phyloP scores from a whole-genome alignment of 768 basidiomycete genomes.

The Agrocybe chaxingu region DNA sequence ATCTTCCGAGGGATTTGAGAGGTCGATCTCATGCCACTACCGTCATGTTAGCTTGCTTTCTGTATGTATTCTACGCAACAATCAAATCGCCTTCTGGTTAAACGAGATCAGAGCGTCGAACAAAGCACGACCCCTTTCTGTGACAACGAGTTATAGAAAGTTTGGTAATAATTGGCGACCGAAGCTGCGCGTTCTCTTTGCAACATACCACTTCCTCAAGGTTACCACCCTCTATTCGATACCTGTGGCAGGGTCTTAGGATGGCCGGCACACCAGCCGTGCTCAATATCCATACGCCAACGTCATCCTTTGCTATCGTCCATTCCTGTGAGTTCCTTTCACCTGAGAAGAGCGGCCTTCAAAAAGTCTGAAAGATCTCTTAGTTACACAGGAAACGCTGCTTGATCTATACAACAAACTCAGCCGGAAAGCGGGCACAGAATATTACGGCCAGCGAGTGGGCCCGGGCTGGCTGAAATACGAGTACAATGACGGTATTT shows the following conservation, averaged over 20 bases:
- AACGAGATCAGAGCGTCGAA: not conserved
- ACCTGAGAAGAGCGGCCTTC: too few species aligned
- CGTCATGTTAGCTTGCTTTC: constrained; percentile 4
- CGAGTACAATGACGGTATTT: constrained; percentile 71
- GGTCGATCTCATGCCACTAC: not conserved
- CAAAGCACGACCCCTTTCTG: not conserved
- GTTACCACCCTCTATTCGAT: not conserved
- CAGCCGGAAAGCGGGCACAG: constrained; percentile 58
- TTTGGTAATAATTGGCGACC: constrained; percentile 5
- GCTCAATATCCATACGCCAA: constrained; percentile 75
- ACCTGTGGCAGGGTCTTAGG: not conserved
- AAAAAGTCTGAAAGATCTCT: not conserved
- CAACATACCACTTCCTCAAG: not conserved
- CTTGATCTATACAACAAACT: constrained; percentile 67
- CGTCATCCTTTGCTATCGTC: constrained; percentile 68
- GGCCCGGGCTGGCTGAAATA: constrained; percentile 87
- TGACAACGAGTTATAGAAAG: constrained; percentile 19
- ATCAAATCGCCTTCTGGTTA: constrained; percentile 1
- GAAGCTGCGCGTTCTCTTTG: not conserved
- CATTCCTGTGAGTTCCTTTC: constrained; percentile 59
- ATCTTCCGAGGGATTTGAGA: not conserved
- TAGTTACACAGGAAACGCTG: constrained; percentile 71
- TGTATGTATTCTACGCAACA: constrained; percentile 12
- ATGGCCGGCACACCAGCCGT: constrained; percentile 40
- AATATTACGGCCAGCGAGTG: constrained; percentile 59